A percentile compares a stretch with the other conserved stretches of the same genome.
Conservation (phyloP, 2,329 filamentous ascomycete species). For the Aspergillus alliaceus region DNA sequence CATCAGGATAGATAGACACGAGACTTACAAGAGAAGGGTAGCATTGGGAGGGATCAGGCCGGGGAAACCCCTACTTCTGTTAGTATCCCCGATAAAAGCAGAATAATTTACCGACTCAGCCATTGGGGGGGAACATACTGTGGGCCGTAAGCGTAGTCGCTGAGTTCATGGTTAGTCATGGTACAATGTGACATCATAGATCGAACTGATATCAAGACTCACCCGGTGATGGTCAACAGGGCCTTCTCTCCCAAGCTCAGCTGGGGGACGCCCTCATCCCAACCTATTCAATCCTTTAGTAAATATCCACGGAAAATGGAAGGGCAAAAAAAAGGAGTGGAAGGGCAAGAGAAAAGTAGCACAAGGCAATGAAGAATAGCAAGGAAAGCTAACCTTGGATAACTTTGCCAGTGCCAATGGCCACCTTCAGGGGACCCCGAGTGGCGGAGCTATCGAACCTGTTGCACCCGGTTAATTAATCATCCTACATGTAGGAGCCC, state of each 20-base stretch:
- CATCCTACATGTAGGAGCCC: too few relatives aligned
- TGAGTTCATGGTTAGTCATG: conserved; percentile 13
- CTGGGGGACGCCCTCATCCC: conserved; percentile 78
- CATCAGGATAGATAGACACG: not conserved
- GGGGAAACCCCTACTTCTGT: conserved; percentile 67
- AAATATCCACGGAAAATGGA: too few relatives aligned
- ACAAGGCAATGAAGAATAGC: too few relatives aligned
- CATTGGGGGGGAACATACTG: conserved; percentile 31
- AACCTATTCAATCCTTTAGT: conserved; percentile 49
- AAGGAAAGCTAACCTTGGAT: conserved; percentile 68
- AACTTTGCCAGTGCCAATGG: conserved; percentile 79
- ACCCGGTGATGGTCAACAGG: conserved; percentile 77
- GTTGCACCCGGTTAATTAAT: not conserved
- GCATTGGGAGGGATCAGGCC: conserved; percentile 73
- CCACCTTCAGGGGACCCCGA: conserved; percentile 71
- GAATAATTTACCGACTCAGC: not conserved
- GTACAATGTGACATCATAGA: not conserved
- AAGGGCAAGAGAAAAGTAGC: too few relatives aligned
- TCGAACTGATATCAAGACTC: conserved; percentile 37
- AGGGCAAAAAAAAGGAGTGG: too few relatives aligned
- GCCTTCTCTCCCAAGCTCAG: conserved; percentile 94
- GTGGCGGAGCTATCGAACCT: conserved; percentile 86
- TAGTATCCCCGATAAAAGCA: not conserved
- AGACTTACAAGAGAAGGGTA: conserved; percentile 78
- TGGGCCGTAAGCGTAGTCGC: conserved; percentile 42